Conservation (phyloP, 306 rosid species). For the Prunus persica region Prunus_persica_NCBIv2 NC_034012.1:6407001-6407500, state of each 20-base stretch:
- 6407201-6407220: neutral
- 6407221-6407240: neutral
- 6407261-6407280: constrained; percentile 19
- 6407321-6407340: constrained; percentile 34
- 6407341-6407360: neutral
- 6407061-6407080: neutral
- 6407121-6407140: neutral
- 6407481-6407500: neutral
- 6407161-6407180: neutral
- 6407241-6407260: constrained; percentile 3
- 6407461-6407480: constrained; percentile 31
- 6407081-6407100: neutral
- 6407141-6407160: constrained; percentile 11
- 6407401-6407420: constrained; percentile 6
- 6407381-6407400: constrained; percentile 17
- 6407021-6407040: neutral
- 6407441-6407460: constrained; percentile 30
- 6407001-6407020: constrained; percentile 13
- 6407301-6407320: constrained; percentile 12
- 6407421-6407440: neutral
- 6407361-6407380: constrained; percentile 16
- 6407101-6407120: neutral
- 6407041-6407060: neutral
- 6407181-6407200: neutral
- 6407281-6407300: constrained; percentile 19